Evolutionary conservation across 106 monocot species (phyloP), one percentile per base, ranked within the genome.

Genomic region (Acorus gramineus): DNA sequence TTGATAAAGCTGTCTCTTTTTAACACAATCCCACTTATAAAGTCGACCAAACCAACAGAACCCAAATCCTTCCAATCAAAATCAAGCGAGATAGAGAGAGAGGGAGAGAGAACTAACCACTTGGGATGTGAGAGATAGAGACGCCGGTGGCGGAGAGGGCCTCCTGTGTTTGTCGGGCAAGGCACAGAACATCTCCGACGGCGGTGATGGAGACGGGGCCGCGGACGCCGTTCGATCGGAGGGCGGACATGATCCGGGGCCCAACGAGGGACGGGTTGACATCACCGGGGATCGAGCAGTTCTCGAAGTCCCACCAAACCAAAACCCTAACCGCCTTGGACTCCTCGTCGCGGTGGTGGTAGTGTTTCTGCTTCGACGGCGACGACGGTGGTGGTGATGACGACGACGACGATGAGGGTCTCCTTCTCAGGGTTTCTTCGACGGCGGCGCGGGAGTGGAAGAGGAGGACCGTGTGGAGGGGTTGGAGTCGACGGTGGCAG

Each of bases 251-350:
- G 64, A 98, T 92, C 65, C 86, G 69, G 6, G 66, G 68, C 1
- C 81, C 72, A 14, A 92, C 80, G 46, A 77, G 74, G 77, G 62
- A 80, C 8, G 76, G 81, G 63, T 81, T 85, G n/a, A 88, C 79
- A 3, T 85, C 85, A 2, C 2, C 14, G 3, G 98, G 92, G 8
- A 98, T 73, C 52, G 28, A 7, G 81, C 98, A 98, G 79, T 89
- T 89, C 85, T 92, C 88, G 71, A 88, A 84, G 76, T 98, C 98
- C 98, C 98, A 98, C 92, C 88, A 98, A 43, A 92, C 92, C 4
- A 83, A 68, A 11, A 96, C 81, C 74, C 73, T 82, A 60, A 89
- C 85, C 63, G 42, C 65, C 76, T 73, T 90, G 77, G 71, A 71
- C 60, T 71, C 73, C 64, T 76, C 80, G 6, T 76, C 71, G 13